Evolutionary conservation across 768 basidiomycete species (phyloP).

Genomic region (Hericium alpestre): DNA sequence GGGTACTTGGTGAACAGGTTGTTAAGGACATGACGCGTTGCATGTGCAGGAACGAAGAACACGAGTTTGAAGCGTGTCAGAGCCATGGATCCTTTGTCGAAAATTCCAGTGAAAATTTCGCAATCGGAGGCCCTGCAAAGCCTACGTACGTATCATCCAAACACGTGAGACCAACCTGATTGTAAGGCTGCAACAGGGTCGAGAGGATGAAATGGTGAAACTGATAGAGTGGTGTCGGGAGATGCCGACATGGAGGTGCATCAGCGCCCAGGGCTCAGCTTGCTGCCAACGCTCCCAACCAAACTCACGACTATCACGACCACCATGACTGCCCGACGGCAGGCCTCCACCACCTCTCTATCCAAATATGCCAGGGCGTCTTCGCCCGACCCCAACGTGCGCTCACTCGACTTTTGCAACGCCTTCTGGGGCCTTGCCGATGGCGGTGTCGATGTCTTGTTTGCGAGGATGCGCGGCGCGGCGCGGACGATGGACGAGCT

Average conservation of each 20-base stretch:
- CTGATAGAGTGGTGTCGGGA: not conserved
- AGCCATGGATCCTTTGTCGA: not conserved
- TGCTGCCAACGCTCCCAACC: not conserved
- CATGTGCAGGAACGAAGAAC: constrained; percentile 37
- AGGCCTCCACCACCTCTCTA: constrained; percentile 74
- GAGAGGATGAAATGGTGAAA: not conserved
- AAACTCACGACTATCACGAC: constrained; percentile 5
- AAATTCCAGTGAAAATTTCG: too few species aligned
- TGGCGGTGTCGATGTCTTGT: constrained; percentile 83
- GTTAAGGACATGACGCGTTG: constrained; percentile 31
- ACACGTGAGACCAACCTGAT: too few species aligned
- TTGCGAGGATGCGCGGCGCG: constrained; percentile 82
- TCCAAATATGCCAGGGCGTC: constrained; percentile 54
- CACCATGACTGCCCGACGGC: constrained; percentile 63
- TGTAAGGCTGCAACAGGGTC: too few species aligned
- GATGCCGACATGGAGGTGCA: not conserved
- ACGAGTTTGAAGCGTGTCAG: constrained; percentile 35
- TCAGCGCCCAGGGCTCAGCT: not conserved
- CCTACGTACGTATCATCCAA: too few species aligned
- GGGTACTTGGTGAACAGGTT: constrained; percentile 38
- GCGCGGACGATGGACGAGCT: constrained; percentile 83
- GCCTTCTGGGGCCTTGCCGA: constrained; percentile 89
- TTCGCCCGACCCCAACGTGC: constrained; percentile 36
- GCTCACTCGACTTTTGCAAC: constrained; percentile 86
- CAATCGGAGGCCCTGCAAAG: too few species aligned